phyloP scores from a whole-genome alignment of 345 rosid species.

The Orychophragmus violaceus region DNA sequence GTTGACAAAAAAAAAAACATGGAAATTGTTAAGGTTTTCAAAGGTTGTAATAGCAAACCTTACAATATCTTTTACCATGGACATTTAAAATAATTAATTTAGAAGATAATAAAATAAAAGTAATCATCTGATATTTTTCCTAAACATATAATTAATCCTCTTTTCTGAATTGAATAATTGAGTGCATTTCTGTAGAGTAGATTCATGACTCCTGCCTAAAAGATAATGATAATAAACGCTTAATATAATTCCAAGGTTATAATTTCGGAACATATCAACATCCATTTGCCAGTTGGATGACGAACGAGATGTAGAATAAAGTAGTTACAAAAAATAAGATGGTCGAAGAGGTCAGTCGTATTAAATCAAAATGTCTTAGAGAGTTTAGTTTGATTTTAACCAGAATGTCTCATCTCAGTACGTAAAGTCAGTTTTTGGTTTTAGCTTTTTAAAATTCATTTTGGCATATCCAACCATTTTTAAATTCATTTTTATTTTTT shows the following conservation, averaged over 20 bases:
- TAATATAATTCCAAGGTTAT: conserved; percentile 8
- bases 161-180: background rate
- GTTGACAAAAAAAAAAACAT: too few relatives aligned
- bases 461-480: background rate
- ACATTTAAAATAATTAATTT: background rate
- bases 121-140: background rate
- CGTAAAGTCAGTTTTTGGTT: background rate
- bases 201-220: conserved; percentile 4
- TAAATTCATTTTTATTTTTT: background rate
- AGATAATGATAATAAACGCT: conserved; percentile 12
- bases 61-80: background rate
- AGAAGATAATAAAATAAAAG: background rate
- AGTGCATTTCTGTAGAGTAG: background rate
- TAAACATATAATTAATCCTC: background rate
- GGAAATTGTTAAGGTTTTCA: too few relatives aligned
- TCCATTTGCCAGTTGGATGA: conserved; percentile 25
- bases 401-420: background rate
- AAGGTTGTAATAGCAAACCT: too few relatives aligned
- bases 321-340: background rate
- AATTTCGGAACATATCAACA: conserved; percentile 18
- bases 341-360: conserved; percentile 10
- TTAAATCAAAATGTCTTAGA: background rate
- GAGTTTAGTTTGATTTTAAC: background rate
- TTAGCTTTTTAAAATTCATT: background rate
- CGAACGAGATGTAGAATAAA: background rate